phyloP scores from a whole-genome alignment of 257 asterid genomes.

The Petunia secreta region DNA sequence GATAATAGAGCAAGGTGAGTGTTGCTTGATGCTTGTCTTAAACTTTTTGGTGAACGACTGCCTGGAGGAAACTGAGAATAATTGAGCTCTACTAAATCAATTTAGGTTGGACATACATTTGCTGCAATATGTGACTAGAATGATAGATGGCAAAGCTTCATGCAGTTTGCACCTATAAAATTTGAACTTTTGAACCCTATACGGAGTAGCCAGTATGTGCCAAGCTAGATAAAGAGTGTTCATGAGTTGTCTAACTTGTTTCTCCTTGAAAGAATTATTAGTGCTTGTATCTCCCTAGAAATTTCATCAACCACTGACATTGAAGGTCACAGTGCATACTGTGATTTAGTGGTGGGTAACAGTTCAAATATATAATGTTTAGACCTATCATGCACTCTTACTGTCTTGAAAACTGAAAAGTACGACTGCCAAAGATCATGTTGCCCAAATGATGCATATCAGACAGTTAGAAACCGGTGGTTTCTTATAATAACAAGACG shows the following conservation, averaged over 20 bases:
- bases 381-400: neutral
- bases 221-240: neutral
- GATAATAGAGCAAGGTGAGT: neutral
- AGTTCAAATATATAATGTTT: neutral
- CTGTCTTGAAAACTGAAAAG: neutral
- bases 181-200: neutral
- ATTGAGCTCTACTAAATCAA: neutral
- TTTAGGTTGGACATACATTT: neutral
- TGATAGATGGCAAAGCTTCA: neutral
- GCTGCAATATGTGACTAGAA: neutral
- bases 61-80: neutral
- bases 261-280: neutral
- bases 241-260: neutral
- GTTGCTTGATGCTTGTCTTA: neutral
- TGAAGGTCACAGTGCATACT: neutral
- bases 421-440: neutral
- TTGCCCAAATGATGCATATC: neutral
- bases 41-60: neutral
- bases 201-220: neutral
- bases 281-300: conserved; percentile 5
- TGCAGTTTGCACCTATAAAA: neutral
- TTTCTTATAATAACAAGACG: neutral
- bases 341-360: neutral
- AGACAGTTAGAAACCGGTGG: neutral
- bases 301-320: neutral